These are phyloP conservation scores for Pelargonium cotyledonis DNA, from an alignment of 441 rosid genomes.

Conservation along the genomic window DNA sequence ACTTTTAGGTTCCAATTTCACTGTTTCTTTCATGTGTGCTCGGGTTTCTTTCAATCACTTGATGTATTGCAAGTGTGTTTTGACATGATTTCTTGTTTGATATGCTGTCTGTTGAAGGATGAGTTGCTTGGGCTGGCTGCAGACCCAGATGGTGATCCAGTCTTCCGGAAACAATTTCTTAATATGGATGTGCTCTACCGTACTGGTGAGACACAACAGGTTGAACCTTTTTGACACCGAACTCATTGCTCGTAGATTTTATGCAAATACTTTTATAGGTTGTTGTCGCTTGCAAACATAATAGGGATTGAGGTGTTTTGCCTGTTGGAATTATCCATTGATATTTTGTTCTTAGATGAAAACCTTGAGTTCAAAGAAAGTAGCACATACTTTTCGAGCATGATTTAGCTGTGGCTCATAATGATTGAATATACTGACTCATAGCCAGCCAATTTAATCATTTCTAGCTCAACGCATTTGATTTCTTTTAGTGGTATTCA, in stretches of 20 bases:
- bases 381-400: neutral
- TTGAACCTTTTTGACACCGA: slow-evolving; percentile 16
- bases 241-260: neutral
- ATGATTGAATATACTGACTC: too few relatives aligned
- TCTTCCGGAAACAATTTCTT: slow-evolving; percentile 48
- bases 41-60: neutral
- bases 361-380: neutral
- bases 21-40: neutral
- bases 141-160: slow-evolving; percentile 58
- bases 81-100: neutral
- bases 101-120: slow-evolving; percentile 45
- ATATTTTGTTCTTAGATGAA: neutral
- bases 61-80: neutral
- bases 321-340: neutral
- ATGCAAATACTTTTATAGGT: neutral
- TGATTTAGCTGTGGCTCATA: neutral
- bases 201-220: slow-evolving; percentile 69
- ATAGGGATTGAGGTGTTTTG: neutral
- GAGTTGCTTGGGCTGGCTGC: slow-evolving; percentile 79
- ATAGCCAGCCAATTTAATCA: too few relatives aligned
- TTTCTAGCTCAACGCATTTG: neutral
- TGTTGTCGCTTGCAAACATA: neutral
- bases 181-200: slow-evolving; percentile 80
- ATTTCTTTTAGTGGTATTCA: neutral
- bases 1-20: neutral